Conservation (phyloP, 2,329 filamentous ascomycete species). For the Ophiostoma angusticollis region DNA sequence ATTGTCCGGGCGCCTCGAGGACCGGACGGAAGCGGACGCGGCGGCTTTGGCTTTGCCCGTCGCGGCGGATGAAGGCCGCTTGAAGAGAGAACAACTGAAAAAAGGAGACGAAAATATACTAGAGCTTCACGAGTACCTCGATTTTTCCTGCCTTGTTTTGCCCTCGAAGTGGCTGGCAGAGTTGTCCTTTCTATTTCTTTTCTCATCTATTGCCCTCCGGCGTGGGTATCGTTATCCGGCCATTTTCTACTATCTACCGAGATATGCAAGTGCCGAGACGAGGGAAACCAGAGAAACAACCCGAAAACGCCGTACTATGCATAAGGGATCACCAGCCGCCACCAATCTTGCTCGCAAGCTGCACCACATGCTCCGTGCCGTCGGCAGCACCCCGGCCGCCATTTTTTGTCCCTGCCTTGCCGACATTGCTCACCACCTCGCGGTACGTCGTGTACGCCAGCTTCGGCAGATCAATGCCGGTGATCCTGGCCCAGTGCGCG, state of each 20-base stretch:
- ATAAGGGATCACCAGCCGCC: conserved; percentile 64
- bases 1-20: conserved; percentile 64
- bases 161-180: too few relatives aligned
- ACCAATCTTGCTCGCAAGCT: conserved; percentile 79
- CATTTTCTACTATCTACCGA: too few relatives aligned
- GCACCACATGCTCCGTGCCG: conserved; percentile 70
- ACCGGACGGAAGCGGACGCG: conserved; percentile 63
- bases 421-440: conserved; percentile 88
- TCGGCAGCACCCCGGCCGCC: conserved; percentile 36
- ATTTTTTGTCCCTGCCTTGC: conserved; percentile 45
- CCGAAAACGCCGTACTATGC: not conserved
- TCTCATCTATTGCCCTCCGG: too few relatives aligned
- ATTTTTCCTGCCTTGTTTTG: not conserved
- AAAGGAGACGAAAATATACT: not conserved
- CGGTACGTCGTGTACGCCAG: conserved; percentile 79
- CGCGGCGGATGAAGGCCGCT: too few relatives aligned
- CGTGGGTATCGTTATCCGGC: too few relatives aligned
- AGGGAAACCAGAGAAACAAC: not conserved
- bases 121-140: not conserved
- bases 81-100: not conserved
- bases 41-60: conserved; percentile 62
- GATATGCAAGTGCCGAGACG: not conserved
- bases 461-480: conserved; percentile 56
- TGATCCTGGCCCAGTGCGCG: conserved; percentile 61
- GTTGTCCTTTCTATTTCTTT: too few relatives aligned